Evolutionary conservation across 2,329 filamentous ascomycete genomes (phyloP), one percentile per base, ranked within the genome.

Genomic region (Achaetomium macrosporum): DNA sequence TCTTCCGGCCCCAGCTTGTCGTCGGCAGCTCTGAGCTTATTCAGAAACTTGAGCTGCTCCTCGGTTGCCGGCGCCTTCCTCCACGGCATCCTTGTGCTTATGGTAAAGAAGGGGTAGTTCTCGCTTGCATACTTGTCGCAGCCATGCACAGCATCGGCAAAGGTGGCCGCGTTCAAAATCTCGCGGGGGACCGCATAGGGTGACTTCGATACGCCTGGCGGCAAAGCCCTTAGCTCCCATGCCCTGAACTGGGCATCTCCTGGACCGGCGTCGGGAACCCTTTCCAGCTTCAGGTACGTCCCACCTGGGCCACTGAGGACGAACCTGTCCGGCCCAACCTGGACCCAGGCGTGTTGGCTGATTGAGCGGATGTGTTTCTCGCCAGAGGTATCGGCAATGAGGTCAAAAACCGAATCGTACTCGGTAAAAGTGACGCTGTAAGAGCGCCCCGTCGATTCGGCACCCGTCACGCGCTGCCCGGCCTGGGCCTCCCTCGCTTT

Each of bases 321-420:
- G 67, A 88, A 95, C 54, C 79, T 82, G 45, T 84, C 74, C 1
- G 77, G 73, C n/a, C 78, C 82, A 35, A 92, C 79, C 60, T 86
- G 82, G 1, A 97, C 90, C 93, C 93, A 99, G 0, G 89, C 78
- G 65, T 88, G 74, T 13, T 76, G 76, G 65, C 90, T 96, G 17
- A 95, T 74, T 15, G 78, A 74, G 42, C 89, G 83, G 56, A 97
- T 90, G 64, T 91, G 85, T 42, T 77, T 76, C 63, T 97, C 92
- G 29, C 81, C 82, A 2, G 84, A 86, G 1, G 84, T 85, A 66
- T 97, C 92, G 42, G 85, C 79, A 35, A 99, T 85, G 13, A 99
- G 78, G 63, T 97, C 93, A 59, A 90, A 85, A n/a, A 99, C 84
- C 2, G 87, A 92, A 53, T 88, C 87, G 67, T 97, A 99, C 61